A percentile compares a stretch with the other conserved stretches of the same genome.
phyloP scores from a whole-genome alignment of 371 early-diverging fungal genomes.

The Ordospora pajunii region DNA sequence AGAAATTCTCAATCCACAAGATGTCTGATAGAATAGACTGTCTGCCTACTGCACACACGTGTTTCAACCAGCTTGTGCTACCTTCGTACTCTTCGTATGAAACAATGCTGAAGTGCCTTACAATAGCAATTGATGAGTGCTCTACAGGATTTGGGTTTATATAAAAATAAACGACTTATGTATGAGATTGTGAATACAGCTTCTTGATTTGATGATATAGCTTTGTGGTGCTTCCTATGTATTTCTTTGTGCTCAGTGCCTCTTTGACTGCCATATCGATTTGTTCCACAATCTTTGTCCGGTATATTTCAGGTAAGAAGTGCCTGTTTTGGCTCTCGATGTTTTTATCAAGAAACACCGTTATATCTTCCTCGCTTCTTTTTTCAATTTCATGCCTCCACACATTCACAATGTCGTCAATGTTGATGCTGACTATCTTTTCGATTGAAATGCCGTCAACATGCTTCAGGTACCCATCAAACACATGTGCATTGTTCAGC shows the following conservation, averaged over 20 bases:
- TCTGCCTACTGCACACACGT: conserved; percentile 86
- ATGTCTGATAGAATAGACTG: conserved; percentile 64
- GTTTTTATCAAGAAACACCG: conserved; percentile 25
- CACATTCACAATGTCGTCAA: conserved; percentile 6
- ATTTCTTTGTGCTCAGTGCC: conserved; percentile 19
- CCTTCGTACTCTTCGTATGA: conserved; percentile 87
- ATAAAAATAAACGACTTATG: conserved; percentile 1
- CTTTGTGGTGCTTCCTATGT: not conserved
- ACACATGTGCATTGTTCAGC: conserved; percentile 36
- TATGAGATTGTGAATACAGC: not conserved
- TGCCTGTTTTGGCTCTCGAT: conserved; percentile 18
- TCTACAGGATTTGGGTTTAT: conserved; percentile 80
- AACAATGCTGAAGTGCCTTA: conserved; percentile 69
- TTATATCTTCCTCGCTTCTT: conserved; percentile 5
- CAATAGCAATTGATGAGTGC: conserved; percentile 81
- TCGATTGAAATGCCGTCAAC: not conserved
- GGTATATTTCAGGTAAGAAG: conserved; percentile 28
- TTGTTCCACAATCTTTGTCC: not conserved
- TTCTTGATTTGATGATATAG: conserved; percentile 16
- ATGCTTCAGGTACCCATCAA: conserved; percentile 8
- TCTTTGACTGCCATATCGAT: conserved; percentile 8
- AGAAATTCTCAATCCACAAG: conserved; percentile 95
- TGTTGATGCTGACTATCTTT: conserved; percentile 1
- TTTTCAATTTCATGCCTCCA: conserved; percentile 33
- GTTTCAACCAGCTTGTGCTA: conserved; percentile 79